Evolutionary conservation across 495 filamentous ascomycete species (phyloP), one percentile per base, ranked within the genome.

Genomic region (Xylaria bambusicola): DNA sequence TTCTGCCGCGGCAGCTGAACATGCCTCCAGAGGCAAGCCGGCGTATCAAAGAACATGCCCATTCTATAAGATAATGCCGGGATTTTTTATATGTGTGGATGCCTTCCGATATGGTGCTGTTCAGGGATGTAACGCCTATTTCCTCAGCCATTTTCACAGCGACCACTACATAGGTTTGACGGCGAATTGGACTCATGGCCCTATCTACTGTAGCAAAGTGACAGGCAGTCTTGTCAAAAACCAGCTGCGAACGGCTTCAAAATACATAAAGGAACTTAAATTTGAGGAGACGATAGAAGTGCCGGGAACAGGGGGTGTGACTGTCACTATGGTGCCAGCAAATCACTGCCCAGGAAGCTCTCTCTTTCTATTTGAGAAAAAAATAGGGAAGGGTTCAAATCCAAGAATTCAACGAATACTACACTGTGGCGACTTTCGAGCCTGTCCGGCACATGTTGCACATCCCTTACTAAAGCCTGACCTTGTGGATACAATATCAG

Each of bases 281-380:
- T 98, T 96, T 63, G 94, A 98, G 55, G 76, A 86, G 63, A 88
- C 84, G 52, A 78, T 86, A 13, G 90, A 93, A 59, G 86, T 98
- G 0, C 89, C 92, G 0, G 83, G 80, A 1, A 94, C 90, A 0
- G 80, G 87, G 36, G 92, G 93, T 2, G 90, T 93, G 0, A 82
- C 83, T 3, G 92, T 98, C 41, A 96, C 91, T 2, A 94, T 97
- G 87, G 87, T 99, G n/a, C 85, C 88, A 6, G 94, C 94, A 1
- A 99, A 99, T 70, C 94, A 99, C 63, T 98, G 94, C 65, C 94
- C 94, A 0, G 94, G 94, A 6, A 96, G 91, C 69, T 95, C 93
- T 5, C 74, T 99, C 2, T 98, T 93, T 69, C 77, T 99, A 0
- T 98, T 97, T 61, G 90, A 97, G 70, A 95, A 96, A 63, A 69